Evolutionary conservation across 2,329 filamentous ascomycete genomes (phyloP), one percentile per base, ranked within the genome.

Genomic region (Pestalotiopsis sp.): DNA sequence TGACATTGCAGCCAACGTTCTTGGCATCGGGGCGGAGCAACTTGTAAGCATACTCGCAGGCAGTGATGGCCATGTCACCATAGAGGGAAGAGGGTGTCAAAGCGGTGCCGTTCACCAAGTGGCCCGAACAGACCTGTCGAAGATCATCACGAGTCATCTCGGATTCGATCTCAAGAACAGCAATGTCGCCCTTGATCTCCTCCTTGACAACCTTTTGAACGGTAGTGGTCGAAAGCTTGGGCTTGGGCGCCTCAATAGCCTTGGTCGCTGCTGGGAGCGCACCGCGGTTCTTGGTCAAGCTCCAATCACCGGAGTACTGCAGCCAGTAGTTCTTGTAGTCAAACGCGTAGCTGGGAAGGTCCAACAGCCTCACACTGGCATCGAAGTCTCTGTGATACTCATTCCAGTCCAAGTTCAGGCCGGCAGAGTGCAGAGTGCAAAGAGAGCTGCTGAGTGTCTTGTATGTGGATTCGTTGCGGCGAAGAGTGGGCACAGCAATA

Each of bases 311-410:
- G 1, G 77, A 83, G 77, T 92, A 92, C 76, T 89, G 88, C 17
- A 92, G 84, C 90, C 90, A 92, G 79, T 93, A 93, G 72, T 88
- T 89, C 83, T 93, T 93, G 71, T 87, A 82, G 76, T 93, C 90
- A 76, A 90, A 94, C 0, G 84, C 84, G 76, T 93, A 94, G 0
- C 86, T 84, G 1, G 91, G 91, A 3, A 94, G 81, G n/a, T 87
- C 82, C n/a, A 92, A 80, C 17, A 93, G 81, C 57, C 86, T 82
- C 57, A 90, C 85, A 1, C 84, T 83, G 49, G 81, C 76, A 72
- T 88, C 86, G 77, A 90, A 92, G 66, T 88, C 84, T 58, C 84
- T 82, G 78, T 92, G 89, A 77, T 87, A 91, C 76, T 92, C 90
- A 70, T 89, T 87, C 86, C 91, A 93, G 75, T 89, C 83, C 70